Evolutionary conservation across 2,329 filamentous ascomycete species (phyloP).

Genomic region (Grosmannia penicillata): DNA sequence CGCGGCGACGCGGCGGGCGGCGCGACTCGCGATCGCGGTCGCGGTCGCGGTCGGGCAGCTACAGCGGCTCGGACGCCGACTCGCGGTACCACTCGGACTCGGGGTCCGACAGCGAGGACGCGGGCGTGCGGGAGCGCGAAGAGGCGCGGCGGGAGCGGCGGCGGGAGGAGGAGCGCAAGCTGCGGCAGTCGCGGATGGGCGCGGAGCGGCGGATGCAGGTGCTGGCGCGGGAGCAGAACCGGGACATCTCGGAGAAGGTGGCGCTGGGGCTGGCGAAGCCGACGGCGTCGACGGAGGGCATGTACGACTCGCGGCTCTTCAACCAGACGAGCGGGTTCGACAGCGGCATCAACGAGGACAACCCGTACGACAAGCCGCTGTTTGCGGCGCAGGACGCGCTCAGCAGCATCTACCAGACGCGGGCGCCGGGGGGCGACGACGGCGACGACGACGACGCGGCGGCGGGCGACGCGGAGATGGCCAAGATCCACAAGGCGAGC

Average conservation of each 20-base stretch:
- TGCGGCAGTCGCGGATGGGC: conserved; percentile 91
- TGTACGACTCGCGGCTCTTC: conserved; percentile 95
- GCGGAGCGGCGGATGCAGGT: conserved; percentile 82
- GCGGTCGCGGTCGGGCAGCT: conserved; percentile 23
- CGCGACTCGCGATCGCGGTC: conserved; percentile 11
- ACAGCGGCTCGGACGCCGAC: conserved; percentile 19
- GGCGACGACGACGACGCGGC: conserved; percentile 66
- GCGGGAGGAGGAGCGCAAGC: conserved; percentile 73
- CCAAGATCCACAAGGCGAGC: conserved; percentile 71
- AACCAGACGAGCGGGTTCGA: conserved; percentile 88
- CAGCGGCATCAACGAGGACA: conserved; percentile 91
- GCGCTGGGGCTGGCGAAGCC: conserved; percentile 90
- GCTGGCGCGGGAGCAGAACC: conserved; percentile 87
- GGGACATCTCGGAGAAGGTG: conserved; percentile 94
- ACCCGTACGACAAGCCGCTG: conserved; percentile 90
- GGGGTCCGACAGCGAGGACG: conserved; percentile 43
- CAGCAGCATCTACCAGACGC: conserved; percentile 81
- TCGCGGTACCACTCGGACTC: conserved; percentile 28
- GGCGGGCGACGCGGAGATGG: conserved; percentile 68
- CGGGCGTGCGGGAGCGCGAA: conserved; percentile 61
- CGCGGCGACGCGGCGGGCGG: conserved; percentile 7
- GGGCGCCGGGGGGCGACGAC: conserved; percentile 56
- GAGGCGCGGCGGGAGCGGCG: conserved; percentile 62
- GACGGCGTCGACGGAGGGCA: conserved; percentile 77
- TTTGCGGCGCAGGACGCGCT: conserved; percentile 94